Evolutionary conservation across 768 basidiomycete species (phyloP).

Genomic region (Scleroderma citrinum): DNA sequence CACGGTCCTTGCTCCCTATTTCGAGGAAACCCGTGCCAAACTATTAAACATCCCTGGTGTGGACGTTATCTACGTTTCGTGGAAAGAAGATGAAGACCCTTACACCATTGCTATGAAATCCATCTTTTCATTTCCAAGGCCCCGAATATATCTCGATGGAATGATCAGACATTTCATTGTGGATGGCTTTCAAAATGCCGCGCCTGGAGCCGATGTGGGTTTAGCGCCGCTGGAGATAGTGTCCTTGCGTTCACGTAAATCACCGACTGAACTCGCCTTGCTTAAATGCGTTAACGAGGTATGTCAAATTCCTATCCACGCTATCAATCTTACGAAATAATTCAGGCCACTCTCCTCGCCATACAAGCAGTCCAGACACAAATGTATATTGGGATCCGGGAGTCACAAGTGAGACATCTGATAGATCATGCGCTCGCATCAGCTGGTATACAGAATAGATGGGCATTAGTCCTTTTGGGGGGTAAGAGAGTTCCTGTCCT

Average conservation of each 20-base stretch:
- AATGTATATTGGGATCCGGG: constrained; percentile 67
- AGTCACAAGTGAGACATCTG: constrained; percentile 62
- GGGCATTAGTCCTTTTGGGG: constrained; percentile 71
- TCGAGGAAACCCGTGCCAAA: constrained; percentile 69
- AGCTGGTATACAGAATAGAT: constrained; percentile 54
- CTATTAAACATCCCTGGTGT: constrained; percentile 47
- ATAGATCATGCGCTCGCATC: constrained; percentile 47
- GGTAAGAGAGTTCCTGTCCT: constrained; percentile 37
- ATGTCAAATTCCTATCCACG: constrained; percentile 2
- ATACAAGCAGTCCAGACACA: constrained; percentile 58
- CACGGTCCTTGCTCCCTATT: constrained; percentile 66
- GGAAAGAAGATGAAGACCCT: constrained; percentile 67
- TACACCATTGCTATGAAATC: constrained; percentile 44
- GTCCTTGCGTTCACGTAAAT: constrained; percentile 71
- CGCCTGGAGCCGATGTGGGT: constrained; percentile 32
- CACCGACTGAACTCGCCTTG: constrained; percentile 59
- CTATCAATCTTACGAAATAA: constrained; percentile 1
- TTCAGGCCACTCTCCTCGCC: constrained; percentile 69
- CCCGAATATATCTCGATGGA: constrained; percentile 55
- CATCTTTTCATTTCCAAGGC: constrained; percentile 19
- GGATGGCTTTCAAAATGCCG: constrained; percentile 51
- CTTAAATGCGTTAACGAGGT: constrained; percentile 81
- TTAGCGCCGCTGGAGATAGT: constrained; percentile 50
- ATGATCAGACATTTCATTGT: constrained; percentile 56
- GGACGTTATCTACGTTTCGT: constrained; percentile 43